Percentiles rank a stretch among this genome's conserved stretches.
phyloP scores from a whole-genome alignment of 306 rosid genomes.

The Hylodesmum podocarpum region DNA sequence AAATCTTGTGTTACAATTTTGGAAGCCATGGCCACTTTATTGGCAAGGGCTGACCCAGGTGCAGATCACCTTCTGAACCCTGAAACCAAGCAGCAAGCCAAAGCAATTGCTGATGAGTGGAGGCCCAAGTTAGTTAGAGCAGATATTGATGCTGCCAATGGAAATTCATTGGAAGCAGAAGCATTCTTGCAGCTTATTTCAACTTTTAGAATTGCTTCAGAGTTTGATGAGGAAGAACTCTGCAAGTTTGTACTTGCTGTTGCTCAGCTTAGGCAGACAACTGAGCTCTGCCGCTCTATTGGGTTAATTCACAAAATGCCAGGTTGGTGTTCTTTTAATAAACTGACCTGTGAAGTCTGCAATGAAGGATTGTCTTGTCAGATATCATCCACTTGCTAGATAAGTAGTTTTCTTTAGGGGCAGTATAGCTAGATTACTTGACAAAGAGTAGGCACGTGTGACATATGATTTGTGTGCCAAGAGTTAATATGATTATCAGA shows the following conservation, averaged over 20 bases:
- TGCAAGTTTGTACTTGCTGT: constrained; percentile 84
- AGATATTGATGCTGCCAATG: constrained; percentile 83
- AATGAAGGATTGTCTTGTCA: constrained; percentile 50
- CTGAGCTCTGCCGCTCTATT: constrained; percentile 90
- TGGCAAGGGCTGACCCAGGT: constrained; percentile 75
- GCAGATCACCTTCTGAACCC: constrained; percentile 74
- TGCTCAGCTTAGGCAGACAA: constrained; percentile 77
- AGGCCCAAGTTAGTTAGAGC: constrained; percentile 69
- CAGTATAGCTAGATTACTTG: constrained; percentile 18
- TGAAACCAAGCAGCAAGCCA: constrained; percentile 87
- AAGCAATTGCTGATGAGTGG: constrained; percentile 92
- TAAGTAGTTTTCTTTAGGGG: constrained; percentile 44
- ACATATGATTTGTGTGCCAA: constrained; percentile 23
- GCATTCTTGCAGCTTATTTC: constrained; percentile 86
- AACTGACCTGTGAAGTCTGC: constrained; percentile 69
- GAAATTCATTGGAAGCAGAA: constrained; percentile 83
- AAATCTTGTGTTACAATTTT: constrained; percentile 58
- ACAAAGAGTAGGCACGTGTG: constrained; percentile 23
- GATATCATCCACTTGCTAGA: constrained; percentile 42
- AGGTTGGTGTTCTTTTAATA: constrained; percentile 83
- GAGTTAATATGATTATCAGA: constrained; percentile 15
- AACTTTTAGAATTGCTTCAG: constrained; percentile 78
- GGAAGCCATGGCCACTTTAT: constrained; percentile 70
- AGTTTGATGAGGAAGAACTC: constrained; percentile 87
- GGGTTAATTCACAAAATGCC: constrained; percentile 84